Evolutionary conservation across 2,329 filamentous ascomycete species (phyloP).

Genomic region (Davidsoniella neocaledoniae): DNA sequence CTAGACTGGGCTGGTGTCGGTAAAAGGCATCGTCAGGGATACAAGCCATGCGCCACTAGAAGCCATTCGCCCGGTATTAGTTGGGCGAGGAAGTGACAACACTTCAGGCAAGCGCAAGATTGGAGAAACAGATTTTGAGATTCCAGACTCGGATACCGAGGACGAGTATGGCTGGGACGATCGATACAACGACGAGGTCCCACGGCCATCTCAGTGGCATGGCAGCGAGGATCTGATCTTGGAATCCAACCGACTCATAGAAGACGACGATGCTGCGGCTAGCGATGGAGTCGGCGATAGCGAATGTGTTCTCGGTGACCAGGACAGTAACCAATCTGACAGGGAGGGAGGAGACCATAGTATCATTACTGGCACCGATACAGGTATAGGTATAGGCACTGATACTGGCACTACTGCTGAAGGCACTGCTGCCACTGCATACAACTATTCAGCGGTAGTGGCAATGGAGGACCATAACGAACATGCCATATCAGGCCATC

Average conservation of each 20-base stretch:
- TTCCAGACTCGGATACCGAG: slow-evolving; percentile 43
- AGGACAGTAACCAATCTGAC: too few relatives aligned
- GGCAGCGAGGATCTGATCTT: slow-evolving; percentile 48
- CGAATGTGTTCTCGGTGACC: neutral
- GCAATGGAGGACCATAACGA: too few relatives aligned
- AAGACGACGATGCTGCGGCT: slow-evolving; percentile 9
- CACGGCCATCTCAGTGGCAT: slow-evolving; percentile 49
- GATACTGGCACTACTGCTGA: too few relatives aligned
- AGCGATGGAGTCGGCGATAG: slow-evolving; percentile 12
- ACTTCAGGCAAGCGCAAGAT: slow-evolving; percentile 43
- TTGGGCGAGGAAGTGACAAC: too few relatives aligned
- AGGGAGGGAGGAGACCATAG: too few relatives aligned
- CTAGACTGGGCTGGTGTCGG: slow-evolving; percentile 8
- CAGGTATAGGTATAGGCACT: too few relatives aligned
- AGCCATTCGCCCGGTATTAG: too few relatives aligned
- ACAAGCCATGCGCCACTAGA: neutral
- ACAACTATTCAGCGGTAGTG: too few relatives aligned
- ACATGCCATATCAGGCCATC: too few relatives aligned
- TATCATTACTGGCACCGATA: too few relatives aligned
- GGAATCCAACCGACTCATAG: slow-evolving; percentile 23
- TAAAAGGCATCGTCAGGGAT: slow-evolving; percentile 14
- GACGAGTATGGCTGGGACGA: slow-evolving; percentile 60
- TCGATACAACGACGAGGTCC: slow-evolving; percentile 43
- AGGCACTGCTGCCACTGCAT: too few relatives aligned
- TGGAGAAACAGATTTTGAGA: slow-evolving; percentile 23